Conservation (phyloP, 2,329 filamentous ascomycete genomes). For the Hymenoscyphus albidus region DNA sequence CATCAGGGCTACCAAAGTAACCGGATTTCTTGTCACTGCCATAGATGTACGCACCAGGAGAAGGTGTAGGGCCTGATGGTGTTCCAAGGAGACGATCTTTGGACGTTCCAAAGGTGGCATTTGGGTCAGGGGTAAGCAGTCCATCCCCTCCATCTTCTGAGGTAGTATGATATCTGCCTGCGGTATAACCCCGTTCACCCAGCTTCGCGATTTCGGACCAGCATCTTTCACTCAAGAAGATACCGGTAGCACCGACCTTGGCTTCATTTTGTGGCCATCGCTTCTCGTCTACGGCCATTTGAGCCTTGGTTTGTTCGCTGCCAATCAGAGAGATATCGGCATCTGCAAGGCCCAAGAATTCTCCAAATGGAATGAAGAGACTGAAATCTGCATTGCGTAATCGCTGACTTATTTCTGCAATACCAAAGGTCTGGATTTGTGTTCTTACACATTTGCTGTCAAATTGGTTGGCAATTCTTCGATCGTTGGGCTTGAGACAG, state of each 20-base stretch:
- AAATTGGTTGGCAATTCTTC: slow-evolving; percentile 96
- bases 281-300: slow-evolving; percentile 87
- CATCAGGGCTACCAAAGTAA: slow-evolving; percentile 71
- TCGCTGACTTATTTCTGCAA: slow-evolving; percentile 93
- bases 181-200: slow-evolving; percentile 55
- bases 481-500: slow-evolving; percentile 94
- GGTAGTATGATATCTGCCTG: slow-evolving; percentile 48
- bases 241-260: slow-evolving; percentile 81
- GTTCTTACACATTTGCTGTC: slow-evolving; percentile 97
- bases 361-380: slow-evolving; percentile 89
- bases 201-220: slow-evolving; percentile 88
- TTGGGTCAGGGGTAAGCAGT: slow-evolving; percentile 51
- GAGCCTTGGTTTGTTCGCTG: slow-evolving; percentile 86
- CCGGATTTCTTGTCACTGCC: slow-evolving; percentile 71
- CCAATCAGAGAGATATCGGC: slow-evolving; percentile 82
- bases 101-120: slow-evolving; percentile 53
- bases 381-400: slow-evolving; percentile 93
- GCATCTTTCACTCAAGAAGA: slow-evolving; percentile 93
- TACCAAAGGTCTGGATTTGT: slow-evolving; percentile 91
- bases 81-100: slow-evolving; percentile 55
- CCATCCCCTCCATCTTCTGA: slow-evolving; percentile 62
- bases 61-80: slow-evolving; percentile 47
- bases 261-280: slow-evolving; percentile 92
- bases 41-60: slow-evolving; percentile 59
- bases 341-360: slow-evolving; percentile 87